Percentiles rank a stretch among this genome's conserved stretches.
phyloP scores from a whole-genome alignment of 164 flowering plant genomes.

The Tinospora cordifolia region DNA sequence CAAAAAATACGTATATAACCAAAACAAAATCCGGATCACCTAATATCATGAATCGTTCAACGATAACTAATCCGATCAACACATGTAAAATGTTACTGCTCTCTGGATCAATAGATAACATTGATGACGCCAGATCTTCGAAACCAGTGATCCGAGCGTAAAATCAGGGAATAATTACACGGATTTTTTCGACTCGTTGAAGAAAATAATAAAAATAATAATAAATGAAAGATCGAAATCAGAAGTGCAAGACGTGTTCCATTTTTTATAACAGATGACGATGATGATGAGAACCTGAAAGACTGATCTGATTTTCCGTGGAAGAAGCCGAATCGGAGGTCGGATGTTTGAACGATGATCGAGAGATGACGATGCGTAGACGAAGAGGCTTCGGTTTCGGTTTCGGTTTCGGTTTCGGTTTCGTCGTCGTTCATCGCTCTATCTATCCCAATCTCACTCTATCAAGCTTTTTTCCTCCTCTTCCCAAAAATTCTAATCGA shows the following conservation, averaged over 20 bases:
- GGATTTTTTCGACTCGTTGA: neutral
- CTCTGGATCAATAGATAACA: neutral
- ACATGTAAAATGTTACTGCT: neutral
- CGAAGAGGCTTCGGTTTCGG: conserved; percentile 6
- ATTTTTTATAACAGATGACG: neutral
- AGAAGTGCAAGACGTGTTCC: neutral
- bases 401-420: conserved; percentile 5
- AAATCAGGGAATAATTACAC: neutral
- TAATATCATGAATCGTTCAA: too few relatives aligned
- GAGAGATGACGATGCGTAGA: neutral
- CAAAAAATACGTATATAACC: neutral
- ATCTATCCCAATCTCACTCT: conserved; percentile 7
- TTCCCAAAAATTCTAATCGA: conserved; percentile 14
- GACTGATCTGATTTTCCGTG: neutral
- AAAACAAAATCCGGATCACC: neutral
- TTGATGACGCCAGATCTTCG: neutral
- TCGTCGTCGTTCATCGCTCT: conserved; percentile 6
- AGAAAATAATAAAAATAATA: neutral
- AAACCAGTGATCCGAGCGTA: too few relatives aligned
- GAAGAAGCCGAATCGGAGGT: conserved; percentile 2
- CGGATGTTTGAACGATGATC: neutral
- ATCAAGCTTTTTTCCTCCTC: conserved; percentile 14
- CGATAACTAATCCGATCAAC: neutral
- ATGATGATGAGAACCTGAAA: neutral
- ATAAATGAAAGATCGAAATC: neutral